Base-by-base conservation (phyloP, 139 green algal genomes). In the Chlorella sp. region DNA sequence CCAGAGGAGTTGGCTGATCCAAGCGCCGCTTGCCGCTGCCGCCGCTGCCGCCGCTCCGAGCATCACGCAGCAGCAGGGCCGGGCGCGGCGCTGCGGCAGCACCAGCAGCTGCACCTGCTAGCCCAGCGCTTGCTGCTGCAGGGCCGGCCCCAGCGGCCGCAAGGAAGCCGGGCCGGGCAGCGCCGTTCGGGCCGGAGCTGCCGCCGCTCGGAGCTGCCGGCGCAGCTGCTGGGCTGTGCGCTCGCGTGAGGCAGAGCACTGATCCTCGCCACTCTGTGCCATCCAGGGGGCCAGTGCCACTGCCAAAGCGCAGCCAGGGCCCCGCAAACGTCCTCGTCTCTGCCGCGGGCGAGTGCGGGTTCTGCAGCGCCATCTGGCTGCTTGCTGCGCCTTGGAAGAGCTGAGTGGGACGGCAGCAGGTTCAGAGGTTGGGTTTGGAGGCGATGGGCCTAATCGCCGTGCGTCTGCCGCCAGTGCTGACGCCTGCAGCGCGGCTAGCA, bases 281-380 rank as follows among this genome's bases (percentile, higher is more conserved):
- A 60, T 60, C 51, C 51, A 23, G 51, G 7, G 85, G 85, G 26
- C 65, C 78, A 62, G 47, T 85, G 34, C 39, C 64, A 28, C 72
- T 65, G 34, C 60, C 60, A 57, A 82, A 88, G 16, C 78, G 76
- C 15, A 88, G 44, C n/a, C 75, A 88, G 38, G 85, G 85, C 25
- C 85, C 85, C 16, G 56, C 68, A 55, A 79, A 83, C 18, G 34
- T 44, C 2, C 57, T 21, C 1, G 63, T 83, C 78, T 83, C 78
- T 20, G 63, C 63, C 17, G 47, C 39, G 3, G n/a, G 56, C 26
- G 21, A 30, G 60, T 79, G 32, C 9, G 71, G 71, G 13, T 34
- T 4, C 30, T 81, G 74, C 51, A 51, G 32, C 18, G 18, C 32
- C 51, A 81, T 69, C 7, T 5, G 11, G 69, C 9, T 18, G 69